Conservation (phyloP, 441 rosid species). For the Monsonia emarginata region DNA sequence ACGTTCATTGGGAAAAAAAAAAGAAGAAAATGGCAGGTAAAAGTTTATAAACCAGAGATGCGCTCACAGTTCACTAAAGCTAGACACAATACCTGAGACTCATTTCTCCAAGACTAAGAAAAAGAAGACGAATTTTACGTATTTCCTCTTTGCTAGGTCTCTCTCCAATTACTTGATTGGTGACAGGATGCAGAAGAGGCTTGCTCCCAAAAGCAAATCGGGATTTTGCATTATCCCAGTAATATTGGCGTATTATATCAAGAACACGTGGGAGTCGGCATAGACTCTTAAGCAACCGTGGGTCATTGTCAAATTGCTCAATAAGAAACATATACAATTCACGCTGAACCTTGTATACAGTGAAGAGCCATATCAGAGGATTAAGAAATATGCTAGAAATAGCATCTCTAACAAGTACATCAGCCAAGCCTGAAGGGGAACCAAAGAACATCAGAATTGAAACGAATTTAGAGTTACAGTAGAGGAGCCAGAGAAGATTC, state of each 20-base stretch:
- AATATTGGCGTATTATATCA: constrained; percentile 71
- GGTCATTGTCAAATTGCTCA: constrained; percentile 85
- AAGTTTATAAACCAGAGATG: constrained; percentile 15
- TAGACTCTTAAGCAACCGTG: constrained; percentile 62
- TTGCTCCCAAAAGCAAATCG: constrained; percentile 60
- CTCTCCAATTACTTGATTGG: constrained; percentile 52
- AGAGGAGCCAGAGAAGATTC: constrained; percentile 9
- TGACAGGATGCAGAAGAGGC: constrained; percentile 69
- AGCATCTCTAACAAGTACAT: constrained; percentile 77
- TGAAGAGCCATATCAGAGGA: constrained; percentile 83
- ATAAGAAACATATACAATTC: constrained; percentile 92
- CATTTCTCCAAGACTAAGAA: constrained; percentile 97
- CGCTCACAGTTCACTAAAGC: constrained; percentile 11
- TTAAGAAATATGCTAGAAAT: constrained; percentile 81
- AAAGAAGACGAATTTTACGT: constrained; percentile 88
- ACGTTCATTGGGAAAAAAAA: constrained; percentile 6
- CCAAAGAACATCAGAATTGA: constrained; percentile 1
- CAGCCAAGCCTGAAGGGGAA: constrained; percentile 57
- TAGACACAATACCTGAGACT: constrained; percentile 59
- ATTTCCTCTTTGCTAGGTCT: constrained; percentile 83
- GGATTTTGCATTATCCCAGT: constrained; percentile 77
- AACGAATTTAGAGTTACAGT: not conserved
- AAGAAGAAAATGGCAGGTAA: constrained; percentile 7
- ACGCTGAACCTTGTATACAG: constrained; percentile 80
- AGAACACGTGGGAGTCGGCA: constrained; percentile 77